These are phyloP conservation scores for Peronosclerospora sorghi DNA, from an alignment of 352 stramenopile species.

Conservation along the genomic window DNA sequence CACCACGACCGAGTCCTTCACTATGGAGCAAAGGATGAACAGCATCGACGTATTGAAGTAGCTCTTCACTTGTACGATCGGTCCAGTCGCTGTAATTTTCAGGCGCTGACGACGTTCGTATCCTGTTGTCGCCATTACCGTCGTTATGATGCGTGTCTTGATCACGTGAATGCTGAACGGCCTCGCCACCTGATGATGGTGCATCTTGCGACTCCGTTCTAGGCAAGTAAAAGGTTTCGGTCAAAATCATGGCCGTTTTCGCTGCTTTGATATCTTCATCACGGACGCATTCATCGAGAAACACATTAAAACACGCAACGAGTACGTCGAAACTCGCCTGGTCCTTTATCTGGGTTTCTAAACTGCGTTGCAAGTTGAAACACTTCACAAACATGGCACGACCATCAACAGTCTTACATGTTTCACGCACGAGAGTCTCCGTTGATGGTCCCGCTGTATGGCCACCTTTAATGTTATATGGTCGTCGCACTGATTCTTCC, in stretches of 20 bases:
- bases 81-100: slow-evolving; percentile 18
- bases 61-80: slow-evolving; percentile 20
- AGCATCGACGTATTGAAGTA: slow-evolving; percentile 25
- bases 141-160: slow-evolving; percentile 3
- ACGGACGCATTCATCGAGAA: slow-evolving; percentile 60
- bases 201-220: slow-evolving; percentile 6
- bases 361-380: slow-evolving; percentile 67
- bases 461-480: neutral
- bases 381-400: slow-evolving; percentile 73
- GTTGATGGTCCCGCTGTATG: slow-evolving; percentile 7
- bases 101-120: slow-evolving; percentile 10
- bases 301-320: slow-evolving; percentile 56
- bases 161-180: slow-evolving; percentile 1
- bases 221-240: slow-evolving; percentile 67
- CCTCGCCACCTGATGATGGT: neutral
- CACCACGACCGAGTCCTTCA: slow-evolving; percentile 30
- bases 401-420: slow-evolving; percentile 28
- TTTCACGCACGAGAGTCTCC: slow-evolving; percentile 15
- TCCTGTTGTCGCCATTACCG: slow-evolving; percentile 3
- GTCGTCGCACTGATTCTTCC: slow-evolving; percentile 1
- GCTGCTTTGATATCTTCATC: slow-evolving; percentile 76
- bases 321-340: slow-evolving; percentile 45
- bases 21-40: slow-evolving; percentile 23
- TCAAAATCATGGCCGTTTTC: slow-evolving; percentile 83
- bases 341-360: slow-evolving; percentile 66